Base-by-base conservation (phyloP, 148 eudicot genomes). In the Rhododendron henanense region DNA sequence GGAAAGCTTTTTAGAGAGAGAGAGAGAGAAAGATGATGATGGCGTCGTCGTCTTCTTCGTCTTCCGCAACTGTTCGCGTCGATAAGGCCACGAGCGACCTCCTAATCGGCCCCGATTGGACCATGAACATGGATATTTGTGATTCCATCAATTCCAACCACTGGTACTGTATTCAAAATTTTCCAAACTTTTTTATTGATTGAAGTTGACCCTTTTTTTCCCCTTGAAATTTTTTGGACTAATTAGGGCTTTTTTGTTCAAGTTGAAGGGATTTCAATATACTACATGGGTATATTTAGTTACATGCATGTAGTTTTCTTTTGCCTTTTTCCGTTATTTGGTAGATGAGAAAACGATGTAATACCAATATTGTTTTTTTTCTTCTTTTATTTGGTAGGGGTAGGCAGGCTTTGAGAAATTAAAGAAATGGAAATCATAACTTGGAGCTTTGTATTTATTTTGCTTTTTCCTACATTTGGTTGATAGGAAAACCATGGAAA, bases 41-140 rank as follows among this genome's bases (percentile, higher is more conserved):
- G 8, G 35, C 55, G 23, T 61, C 79, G 8, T 88, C 92, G 11
- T 89, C 94, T 1, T 88, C 92, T 10, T 87, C 95, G 10, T 77
- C 81, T 78, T 88, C 94, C 35, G 93, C 95, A 59, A 86, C 90
- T 37, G 91, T 90, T 51, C 88, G 93, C 55, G 99, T 97, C 13
- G 93, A 95, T 80, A 97, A 97, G 88, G 98, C 99, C 6, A 97
- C 99, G 16, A 97, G 98, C 91, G 98, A 97, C 86, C 94, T 95
- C 21, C 89, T 97, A 44, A 91, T 89, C 71, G 95, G 92, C 1
- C 98, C 98, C 85, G 99, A 97, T 94, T 97, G 99, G 99, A 90
- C 98, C 51, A 84, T 94, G 84, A 97, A 97, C 78, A 97, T 97
- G 69, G 95, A 93, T 86, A 93, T 97, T 85, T 97, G 99, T 61